These are phyloP conservation scores for Cyberlindnera mrakii DNA, from an alignment of 805 yeast genomes.

Conservation along the genomic window DNA sequence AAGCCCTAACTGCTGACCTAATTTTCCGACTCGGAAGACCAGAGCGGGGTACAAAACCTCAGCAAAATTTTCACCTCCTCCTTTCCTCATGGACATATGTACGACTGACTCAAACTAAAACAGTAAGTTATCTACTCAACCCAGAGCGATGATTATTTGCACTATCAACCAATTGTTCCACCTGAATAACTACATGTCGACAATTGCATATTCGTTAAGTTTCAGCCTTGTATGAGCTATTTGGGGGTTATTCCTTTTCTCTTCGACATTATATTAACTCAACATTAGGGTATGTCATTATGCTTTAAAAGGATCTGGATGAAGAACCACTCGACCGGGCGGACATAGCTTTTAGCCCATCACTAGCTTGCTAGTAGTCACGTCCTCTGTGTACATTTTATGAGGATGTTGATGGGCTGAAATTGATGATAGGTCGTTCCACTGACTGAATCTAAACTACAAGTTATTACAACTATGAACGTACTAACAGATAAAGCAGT, in stretches of 20 bases:
- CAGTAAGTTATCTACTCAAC: no score
- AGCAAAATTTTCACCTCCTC: no score
- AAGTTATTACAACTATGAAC: neutral
- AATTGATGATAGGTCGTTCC: slow-evolving; percentile 43
- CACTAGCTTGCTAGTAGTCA: slow-evolving; percentile 39
- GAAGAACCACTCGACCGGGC: slow-evolving; percentile 40
- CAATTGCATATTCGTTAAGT: slow-evolving; percentile 20
- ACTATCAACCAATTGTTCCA: slow-evolving; percentile 19
- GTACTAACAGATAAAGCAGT: neutral
- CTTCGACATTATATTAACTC: neutral
- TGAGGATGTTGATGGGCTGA: slow-evolving; percentile 35
- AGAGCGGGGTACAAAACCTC: no score
- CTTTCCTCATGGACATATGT: no score
- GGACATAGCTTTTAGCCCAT: slow-evolving; percentile 34
- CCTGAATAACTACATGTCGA: slow-evolving; percentile 19
- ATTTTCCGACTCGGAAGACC: no score
- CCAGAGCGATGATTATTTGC: slow-evolving; percentile 16
- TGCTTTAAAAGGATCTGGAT: slow-evolving; percentile 3
- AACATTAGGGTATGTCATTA: neutral
- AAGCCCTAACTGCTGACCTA: no score
- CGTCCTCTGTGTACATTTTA: slow-evolving; percentile 43
- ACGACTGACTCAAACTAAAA: no score
- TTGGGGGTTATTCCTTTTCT: neutral
- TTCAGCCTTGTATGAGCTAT: slow-evolving; percentile 21
- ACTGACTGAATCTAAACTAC: slow-evolving; percentile 5